Evolutionary conservation across 139 green algal genomes (phyloP).

Genomic region (Marvania coccoides): DNA sequence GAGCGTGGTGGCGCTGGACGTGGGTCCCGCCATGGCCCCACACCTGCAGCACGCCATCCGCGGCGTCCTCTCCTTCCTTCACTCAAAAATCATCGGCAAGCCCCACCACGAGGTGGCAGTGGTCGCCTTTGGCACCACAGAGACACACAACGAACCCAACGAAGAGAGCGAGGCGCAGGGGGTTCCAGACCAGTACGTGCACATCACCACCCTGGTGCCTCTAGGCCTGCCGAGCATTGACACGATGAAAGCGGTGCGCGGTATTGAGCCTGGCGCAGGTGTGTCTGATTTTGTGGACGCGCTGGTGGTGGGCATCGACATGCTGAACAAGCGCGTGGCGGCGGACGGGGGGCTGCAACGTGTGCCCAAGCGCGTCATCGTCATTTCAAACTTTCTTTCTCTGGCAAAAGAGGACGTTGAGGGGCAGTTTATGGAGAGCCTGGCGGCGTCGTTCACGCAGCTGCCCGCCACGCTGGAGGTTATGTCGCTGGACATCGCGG

Average conservation of each 20-base stretch:
- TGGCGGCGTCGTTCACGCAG: background rate
- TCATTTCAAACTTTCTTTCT: slow-evolving; percentile 10
- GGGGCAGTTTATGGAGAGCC: background rate
- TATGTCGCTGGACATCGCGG: slow-evolving; percentile 5
- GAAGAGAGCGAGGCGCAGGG: background rate
- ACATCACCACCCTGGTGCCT: slow-evolving; percentile 4
- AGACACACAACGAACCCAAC: slow-evolving; percentile 7
- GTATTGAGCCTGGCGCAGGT: background rate
- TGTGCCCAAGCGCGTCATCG: background rate
- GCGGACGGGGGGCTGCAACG: background rate
- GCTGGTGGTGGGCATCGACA: slow-evolving; percentile 15
- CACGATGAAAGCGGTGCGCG: background rate
- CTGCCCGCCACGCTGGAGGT: slow-evolving; percentile 2
- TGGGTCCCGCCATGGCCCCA: slow-evolving; percentile 23
- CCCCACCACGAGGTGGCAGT: slow-evolving; percentile 16
- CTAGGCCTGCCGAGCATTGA: background rate
- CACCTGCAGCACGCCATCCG: slow-evolving; percentile 5
- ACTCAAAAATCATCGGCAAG: slow-evolving; percentile 23
- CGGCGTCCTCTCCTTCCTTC: background rate
- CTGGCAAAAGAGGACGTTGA: slow-evolving; percentile 1
- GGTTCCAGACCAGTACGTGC: slow-evolving; percentile 7
- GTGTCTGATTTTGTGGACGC: slow-evolving; percentile 23
- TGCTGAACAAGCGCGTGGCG: background rate
- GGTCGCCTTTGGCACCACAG: slow-evolving; percentile 21
- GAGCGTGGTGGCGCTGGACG: slow-evolving; percentile 22